These are phyloP conservation scores for Alectoria sarmentosa DNA, from an alignment of 495 filamentous ascomycete genomes.

Conservation along the genomic window DNA sequence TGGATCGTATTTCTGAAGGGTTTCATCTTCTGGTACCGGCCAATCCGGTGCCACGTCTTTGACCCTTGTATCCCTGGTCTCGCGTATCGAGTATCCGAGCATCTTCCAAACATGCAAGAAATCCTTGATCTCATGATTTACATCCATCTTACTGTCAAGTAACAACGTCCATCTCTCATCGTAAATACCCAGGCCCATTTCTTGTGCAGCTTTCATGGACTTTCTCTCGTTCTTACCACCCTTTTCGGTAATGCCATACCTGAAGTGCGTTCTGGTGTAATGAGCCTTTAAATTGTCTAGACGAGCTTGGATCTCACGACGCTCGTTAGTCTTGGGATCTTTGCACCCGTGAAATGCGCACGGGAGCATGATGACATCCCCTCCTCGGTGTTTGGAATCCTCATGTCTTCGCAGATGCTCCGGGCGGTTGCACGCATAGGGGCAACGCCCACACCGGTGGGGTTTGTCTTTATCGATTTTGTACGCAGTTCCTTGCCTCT, in stretches of 20 bases:
- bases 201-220: slow-evolving; percentile 3
- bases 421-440: neutral
- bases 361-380: neutral
- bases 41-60: slow-evolving; percentile 8
- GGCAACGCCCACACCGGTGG: neutral
- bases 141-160: neutral
- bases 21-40: neutral
- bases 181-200: neutral
- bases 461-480: neutral
- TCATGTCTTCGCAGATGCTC: slow-evolving; percentile 19
- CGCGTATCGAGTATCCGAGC: slow-evolving; percentile 16
- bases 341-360: slow-evolving; percentile 3
- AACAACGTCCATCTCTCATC: neutral
- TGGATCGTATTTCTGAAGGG: slow-evolving; percentile 6
- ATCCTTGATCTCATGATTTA: neutral
- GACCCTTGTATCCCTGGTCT: slow-evolving; percentile 7
- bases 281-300: slow-evolving; percentile 15
- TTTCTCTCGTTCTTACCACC: slow-evolving; percentile 7
- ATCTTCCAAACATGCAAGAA: slow-evolving; percentile 12
- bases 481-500: neutral
- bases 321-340: neutral
- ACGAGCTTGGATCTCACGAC: neutral
- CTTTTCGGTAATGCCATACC: neutral
- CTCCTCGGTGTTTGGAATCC: neutral
- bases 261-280: slow-evolving; percentile 16